Evolutionary conservation across 208 protist genomes (phyloP).

Genomic region (Leishmania arabica): DNA sequence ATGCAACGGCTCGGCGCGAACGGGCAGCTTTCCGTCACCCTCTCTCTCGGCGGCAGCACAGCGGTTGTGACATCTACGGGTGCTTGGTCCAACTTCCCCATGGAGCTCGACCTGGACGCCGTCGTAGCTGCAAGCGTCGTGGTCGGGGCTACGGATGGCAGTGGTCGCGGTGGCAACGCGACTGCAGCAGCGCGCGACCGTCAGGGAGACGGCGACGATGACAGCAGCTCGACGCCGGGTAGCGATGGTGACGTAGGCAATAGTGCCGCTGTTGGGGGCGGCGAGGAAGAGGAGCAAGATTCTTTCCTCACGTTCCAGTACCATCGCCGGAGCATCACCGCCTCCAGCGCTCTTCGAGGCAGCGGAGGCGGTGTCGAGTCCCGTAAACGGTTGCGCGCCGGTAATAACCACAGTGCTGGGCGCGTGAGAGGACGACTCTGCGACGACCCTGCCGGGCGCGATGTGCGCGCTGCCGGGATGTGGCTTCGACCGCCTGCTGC

Average conservation of each 20-base stretch:
- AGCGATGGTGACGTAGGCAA: neutral
- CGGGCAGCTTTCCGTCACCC: constrained; percentile 15
- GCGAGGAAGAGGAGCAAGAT: constrained; percentile 12
- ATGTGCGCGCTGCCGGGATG: constrained; percentile 6
- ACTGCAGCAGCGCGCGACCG: neutral
- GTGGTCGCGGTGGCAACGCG: neutral
- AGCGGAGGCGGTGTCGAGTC: neutral
- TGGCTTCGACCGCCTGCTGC: constrained; percentile 24
- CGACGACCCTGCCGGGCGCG: neutral
- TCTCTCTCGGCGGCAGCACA: constrained; percentile 10
- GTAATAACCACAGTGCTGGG: neutral
- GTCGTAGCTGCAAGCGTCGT: constrained; percentile 10
- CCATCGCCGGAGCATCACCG: constrained; percentile 7
- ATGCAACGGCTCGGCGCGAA: constrained; percentile 13
- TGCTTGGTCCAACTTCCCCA: constrained; percentile 22
- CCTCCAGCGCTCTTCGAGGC: no score
- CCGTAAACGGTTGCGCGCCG: neutral
- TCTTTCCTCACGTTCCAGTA: constrained; percentile 31
- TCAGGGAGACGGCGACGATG: neutral
- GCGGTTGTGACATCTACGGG: constrained; percentile 13
- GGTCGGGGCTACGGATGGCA: neutral
- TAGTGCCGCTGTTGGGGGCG: neutral
- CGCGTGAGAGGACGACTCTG: neutral
- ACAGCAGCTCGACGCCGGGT: neutral
- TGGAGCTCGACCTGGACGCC: constrained; percentile 10